Conservation (phyloP, 2,329 filamentous ascomycete species). For the Cercospora sojina region DNA sequence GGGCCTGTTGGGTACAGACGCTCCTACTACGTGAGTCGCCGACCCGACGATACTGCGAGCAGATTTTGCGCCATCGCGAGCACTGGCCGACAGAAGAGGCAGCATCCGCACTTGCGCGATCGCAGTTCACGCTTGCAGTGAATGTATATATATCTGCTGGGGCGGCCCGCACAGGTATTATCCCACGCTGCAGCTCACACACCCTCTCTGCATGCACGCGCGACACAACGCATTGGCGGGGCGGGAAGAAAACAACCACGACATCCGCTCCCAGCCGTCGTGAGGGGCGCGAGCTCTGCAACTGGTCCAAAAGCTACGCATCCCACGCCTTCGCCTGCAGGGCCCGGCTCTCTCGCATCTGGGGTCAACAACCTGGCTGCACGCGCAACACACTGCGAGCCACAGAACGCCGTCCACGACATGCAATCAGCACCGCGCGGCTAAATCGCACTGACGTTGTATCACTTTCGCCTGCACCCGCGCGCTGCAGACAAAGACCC, state of each 20-base stretch:
- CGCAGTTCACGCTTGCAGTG: neutral
- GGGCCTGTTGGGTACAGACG: neutral
- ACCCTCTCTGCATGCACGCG: conserved; percentile 11
- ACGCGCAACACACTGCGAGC: conserved; percentile 3
- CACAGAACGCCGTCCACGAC: conserved; percentile 16
- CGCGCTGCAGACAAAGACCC: neutral
- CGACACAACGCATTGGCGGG: conserved; percentile 9
- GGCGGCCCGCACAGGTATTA: conserved; percentile 22
- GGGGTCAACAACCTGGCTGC: conserved; percentile 11
- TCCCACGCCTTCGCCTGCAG: conserved; percentile 23
- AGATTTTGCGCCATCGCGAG: neutral
- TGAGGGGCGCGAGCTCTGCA: conserved; percentile 22
- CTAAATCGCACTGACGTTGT: conserved; percentile 23
- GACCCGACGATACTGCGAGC: neutral
- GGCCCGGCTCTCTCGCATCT: neutral
- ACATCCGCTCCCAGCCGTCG: neutral
- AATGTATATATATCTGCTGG: conserved; percentile 5
- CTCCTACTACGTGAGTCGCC: conserved; percentile 7
- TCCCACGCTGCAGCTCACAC: conserved; percentile 36
- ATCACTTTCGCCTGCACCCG: conserved; percentile 10
- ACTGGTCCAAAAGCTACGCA: conserved; percentile 22
- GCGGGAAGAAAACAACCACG: conserved; percentile 18
- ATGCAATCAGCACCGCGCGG: conserved; percentile 9
- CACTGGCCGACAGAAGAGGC: neutral
- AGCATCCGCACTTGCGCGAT: neutral